These are phyloP conservation scores for Rhodomyrtus tomentosa DNA, from an alignment of 345 rosid species.

Conservation along the genomic window DNA sequence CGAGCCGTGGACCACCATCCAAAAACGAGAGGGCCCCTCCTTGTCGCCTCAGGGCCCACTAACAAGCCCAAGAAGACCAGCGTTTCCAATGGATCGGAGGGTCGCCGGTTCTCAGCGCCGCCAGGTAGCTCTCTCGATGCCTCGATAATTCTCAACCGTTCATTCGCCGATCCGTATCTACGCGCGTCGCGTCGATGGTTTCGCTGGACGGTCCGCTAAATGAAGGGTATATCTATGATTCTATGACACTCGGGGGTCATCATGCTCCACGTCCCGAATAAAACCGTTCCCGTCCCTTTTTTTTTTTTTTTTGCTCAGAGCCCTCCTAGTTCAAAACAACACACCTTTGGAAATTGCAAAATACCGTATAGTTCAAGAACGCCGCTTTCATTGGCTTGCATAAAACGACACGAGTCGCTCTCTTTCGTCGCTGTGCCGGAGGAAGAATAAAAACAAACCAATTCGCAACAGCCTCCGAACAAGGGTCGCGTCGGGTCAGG, in stretches of 20 bases:
- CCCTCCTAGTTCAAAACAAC: not conserved
- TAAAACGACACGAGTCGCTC: not conserved
- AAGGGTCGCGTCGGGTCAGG: not conserved
- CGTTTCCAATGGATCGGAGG: not conserved
- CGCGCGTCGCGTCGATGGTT: not conserved
- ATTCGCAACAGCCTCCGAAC: not conserved
- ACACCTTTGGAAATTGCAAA: not conserved
- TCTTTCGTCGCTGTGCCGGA: not conserved
- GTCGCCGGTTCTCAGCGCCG: not conserved
- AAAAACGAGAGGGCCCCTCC: not conserved
- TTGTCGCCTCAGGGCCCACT: not conserved
- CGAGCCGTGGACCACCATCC: not conserved
- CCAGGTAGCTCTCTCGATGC: not conserved
- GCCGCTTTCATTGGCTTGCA: not conserved
- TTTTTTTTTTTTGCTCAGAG: no score
- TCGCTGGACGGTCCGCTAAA: not conserved
- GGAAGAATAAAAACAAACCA: not conserved
- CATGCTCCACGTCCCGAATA: not conserved
- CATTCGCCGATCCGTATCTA: not conserved
- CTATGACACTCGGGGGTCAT: not conserved
- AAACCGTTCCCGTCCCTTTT: not conserved
- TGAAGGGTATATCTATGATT: not conserved
- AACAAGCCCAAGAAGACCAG: not conserved
- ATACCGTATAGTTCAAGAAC: no score
- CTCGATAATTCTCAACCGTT: not conserved